Base-by-base conservation (phyloP, 2,329 filamentous ascomycete genomes). In the Paracoccidioides lutzii region DNA sequence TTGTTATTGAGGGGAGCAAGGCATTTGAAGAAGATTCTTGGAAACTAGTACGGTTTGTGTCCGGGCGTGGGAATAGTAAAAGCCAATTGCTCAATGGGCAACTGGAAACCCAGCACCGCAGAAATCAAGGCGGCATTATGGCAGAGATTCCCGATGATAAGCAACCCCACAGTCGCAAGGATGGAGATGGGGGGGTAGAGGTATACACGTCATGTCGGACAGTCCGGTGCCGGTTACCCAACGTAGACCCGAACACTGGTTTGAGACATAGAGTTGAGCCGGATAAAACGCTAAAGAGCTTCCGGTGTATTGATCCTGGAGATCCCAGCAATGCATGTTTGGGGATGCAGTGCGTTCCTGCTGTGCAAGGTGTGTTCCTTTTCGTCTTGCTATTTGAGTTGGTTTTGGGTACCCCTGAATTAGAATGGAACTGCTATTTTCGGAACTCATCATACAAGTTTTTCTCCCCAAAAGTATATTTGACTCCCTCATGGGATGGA, bases 11-110 rank as follows among this genome's bases (percentile, higher is more conserved):
- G 28, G 80, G 80, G 0, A 73, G 75, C 0, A 66, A 66, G 10
- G 71, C 78, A 2, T 83, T 78, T 63, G 72, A 69, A 4, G 81
- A 84, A 63, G 81, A 83, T 60, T 59, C 67, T 28, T 83, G 81
- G 81, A 79, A 77, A 55, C 68, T 68, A n/a, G 72, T 81, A 30
- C 63, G 64, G 30, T 71, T 80, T 35, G 30, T 52, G 22, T 42
- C 38, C 2, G 74, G 72, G 32, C n/a, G 41, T 14, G 41, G 41
- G 15, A 52, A 46, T 38, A 42, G 7, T 3, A 41, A 30, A 8
- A 35, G 8, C 38, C 44, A 6, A 44, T 55, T 14, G 50, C 50
- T 9, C n/a, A 28, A n/a, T 28, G 35, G 22, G 8, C 40, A 54
- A 15, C 12, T 22, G 42, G 33, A 54, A 10, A 14, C 12, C 7